Evolutionary conservation across 768 basidiomycete genomes (phyloP).

Genomic region (Gloeopeniophorella convolvens): DNA sequence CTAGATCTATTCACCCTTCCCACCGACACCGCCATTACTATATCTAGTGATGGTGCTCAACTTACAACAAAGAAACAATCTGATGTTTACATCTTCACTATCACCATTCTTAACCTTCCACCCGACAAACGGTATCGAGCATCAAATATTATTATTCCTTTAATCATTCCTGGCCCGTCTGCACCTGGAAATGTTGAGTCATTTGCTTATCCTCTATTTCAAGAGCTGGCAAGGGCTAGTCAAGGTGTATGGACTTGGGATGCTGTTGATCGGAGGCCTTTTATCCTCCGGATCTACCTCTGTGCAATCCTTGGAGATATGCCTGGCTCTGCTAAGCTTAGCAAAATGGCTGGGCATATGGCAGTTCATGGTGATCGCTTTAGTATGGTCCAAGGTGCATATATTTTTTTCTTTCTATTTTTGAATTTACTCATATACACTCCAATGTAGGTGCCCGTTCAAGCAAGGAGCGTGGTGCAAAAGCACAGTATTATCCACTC

Average conservation of each 20-base stretch:
- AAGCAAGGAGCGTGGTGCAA: not conserved
- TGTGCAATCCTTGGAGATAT: conserved; percentile 28
- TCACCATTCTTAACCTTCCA: conserved; percentile 22
- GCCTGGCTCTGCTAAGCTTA: conserved; percentile 29
- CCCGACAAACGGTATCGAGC: not conserved
- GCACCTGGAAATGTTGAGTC: not conserved
- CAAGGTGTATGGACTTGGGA: not conserved
- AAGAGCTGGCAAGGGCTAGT: not conserved
- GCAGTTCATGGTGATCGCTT: conserved; percentile 28
- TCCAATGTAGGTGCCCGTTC: no score
- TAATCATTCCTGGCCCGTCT: not conserved
- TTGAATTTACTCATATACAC: no score
- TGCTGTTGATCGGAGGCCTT: not conserved
- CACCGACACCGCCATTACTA: conserved; percentile 25
- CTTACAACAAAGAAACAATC: conserved; percentile 32
- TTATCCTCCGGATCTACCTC: conserved; percentile 17
- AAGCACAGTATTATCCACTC: not conserved
- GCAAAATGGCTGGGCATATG: not conserved
- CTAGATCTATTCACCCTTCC: not conserved
- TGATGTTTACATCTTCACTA: conserved; percentile 25
- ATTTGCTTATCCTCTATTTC: not conserved
- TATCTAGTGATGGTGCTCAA: conserved; percentile 28
- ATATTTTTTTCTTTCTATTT: no score
- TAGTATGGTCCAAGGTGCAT: conserved; percentile 3
- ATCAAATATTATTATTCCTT: not conserved